Conservation (phyloP, 2,329 filamentous ascomycete species). For the Trichoderma arundinaceum region DNA sequence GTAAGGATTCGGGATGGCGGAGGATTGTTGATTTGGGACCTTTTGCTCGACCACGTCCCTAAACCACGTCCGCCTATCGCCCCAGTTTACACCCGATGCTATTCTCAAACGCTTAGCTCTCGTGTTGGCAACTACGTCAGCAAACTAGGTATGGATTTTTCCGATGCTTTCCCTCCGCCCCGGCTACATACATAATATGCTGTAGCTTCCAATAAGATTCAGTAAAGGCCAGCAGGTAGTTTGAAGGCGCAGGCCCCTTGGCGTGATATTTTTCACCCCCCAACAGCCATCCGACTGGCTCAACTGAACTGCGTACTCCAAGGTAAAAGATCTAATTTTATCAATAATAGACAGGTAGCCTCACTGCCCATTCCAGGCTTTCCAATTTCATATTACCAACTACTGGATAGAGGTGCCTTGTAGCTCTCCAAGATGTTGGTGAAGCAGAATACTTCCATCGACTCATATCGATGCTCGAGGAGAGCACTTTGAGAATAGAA, state of each 20-base stretch:
- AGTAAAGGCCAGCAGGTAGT: constrained; percentile 1
- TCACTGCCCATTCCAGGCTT: too few species aligned
- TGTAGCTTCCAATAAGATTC: background rate
- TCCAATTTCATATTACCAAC: too few species aligned
- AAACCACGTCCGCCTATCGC: background rate
- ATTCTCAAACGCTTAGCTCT: background rate
- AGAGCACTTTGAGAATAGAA: too few species aligned
- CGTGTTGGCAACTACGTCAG: background rate
- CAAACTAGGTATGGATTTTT: background rate
- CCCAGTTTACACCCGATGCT: background rate
- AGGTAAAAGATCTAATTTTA: background rate
- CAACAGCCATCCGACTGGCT: background rate
- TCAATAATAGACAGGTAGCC: too few species aligned
- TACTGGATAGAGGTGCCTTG: too few species aligned
- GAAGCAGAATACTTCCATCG: too few species aligned
- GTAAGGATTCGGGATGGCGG: background rate
- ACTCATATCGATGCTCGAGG: too few species aligned
- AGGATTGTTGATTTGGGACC: background rate
- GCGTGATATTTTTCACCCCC: background rate
- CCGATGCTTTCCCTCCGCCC: background rate
- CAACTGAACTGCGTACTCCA: background rate
- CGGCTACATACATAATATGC: constrained; percentile 27
- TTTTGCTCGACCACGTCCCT: constrained; percentile 1
- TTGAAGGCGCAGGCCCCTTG: background rate
- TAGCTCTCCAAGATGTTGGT: too few species aligned